Conservation (phyloP, 306 rosid species). For the Cicer arietinum region DNA sequence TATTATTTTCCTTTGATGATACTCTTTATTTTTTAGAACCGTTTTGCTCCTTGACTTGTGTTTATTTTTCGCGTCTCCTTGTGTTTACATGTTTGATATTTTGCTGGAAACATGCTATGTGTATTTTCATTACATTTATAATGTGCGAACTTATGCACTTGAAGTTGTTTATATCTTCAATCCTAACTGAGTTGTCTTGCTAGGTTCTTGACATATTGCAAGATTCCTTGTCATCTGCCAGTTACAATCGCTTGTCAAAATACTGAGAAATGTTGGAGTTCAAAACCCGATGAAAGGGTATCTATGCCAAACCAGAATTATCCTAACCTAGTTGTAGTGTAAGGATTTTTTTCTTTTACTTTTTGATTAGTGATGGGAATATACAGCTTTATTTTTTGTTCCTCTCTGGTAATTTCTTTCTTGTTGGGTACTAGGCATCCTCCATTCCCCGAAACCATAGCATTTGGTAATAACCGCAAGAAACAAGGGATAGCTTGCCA, state of each 20-base stretch:
- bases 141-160: constrained; percentile 7
- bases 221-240: constrained; percentile 72
- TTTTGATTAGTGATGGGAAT: constrained; percentile 29
- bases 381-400: constrained; percentile 33
- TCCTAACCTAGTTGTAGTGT: constrained; percentile 73
- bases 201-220: constrained; percentile 76
- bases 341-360: constrained; percentile 37
- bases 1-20: constrained; percentile 38
- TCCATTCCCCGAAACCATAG: constrained; percentile 73
- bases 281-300: constrained; percentile 62
- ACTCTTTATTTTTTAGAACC: constrained; percentile 1
- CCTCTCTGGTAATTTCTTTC: constrained; percentile 29
- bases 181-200: constrained; percentile 40
- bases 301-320: constrained; percentile 65
- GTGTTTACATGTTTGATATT: constrained; percentile 16
- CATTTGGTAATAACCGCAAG: constrained; percentile 71
- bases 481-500: constrained; percentile 85
- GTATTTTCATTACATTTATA: not conserved
- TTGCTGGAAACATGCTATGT: constrained; percentile 1
- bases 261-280: constrained; percentile 77
- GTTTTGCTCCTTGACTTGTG: not conserved
- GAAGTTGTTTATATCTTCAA: constrained; percentile 26
- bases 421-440: constrained; percentile 61
- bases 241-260: constrained; percentile 77
- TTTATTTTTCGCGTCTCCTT: constrained; percentile 11